Evolutionary conservation across 2,329 filamentous ascomycete species (phyloP).

Genomic region (Claviceps fusiformis): DNA sequence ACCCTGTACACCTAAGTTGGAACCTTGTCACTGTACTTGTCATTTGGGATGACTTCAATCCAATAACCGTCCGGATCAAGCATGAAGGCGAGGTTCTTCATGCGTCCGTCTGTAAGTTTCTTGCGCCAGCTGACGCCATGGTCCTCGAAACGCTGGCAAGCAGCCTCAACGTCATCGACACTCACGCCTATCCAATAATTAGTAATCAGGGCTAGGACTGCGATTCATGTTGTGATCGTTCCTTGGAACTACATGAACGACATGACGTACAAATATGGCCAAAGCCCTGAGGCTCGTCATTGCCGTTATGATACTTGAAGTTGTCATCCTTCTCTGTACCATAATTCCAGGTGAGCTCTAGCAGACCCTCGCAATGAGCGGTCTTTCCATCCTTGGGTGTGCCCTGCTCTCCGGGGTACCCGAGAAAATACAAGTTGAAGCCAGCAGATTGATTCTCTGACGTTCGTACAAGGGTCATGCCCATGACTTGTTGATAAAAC

Average conservation of each 20-base stretch:
- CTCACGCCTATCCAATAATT: constrained; percentile 43
- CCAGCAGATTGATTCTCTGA: constrained; percentile 53
- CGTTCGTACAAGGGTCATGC: constrained; percentile 71
- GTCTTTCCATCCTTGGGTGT: constrained; percentile 38
- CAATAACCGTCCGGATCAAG: constrained; percentile 81
- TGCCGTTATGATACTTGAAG: constrained; percentile 87
- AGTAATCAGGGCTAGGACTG: constrained; percentile 6
- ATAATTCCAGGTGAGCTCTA: constrained; percentile 81
- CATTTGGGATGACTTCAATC: constrained; percentile 69
- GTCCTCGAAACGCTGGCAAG: constrained; percentile 75
- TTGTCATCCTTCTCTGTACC: constrained; percentile 72
- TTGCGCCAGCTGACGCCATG: constrained; percentile 86
- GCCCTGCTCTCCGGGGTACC: constrained; percentile 51
- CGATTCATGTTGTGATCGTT: not conserved
- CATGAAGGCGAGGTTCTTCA: constrained; percentile 90
- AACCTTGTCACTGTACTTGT: constrained; percentile 22
- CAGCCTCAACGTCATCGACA: constrained; percentile 79
- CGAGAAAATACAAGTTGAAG: constrained; percentile 91
- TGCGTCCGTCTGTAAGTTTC: constrained; percentile 75
- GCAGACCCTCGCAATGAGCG: constrained; percentile 62
- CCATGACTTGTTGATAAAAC: constrained; percentile 76
- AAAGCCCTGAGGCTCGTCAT: constrained; percentile 82
- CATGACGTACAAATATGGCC: constrained; percentile 67
- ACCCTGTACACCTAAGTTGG: not conserved
- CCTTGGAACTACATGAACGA: too few species aligned